Conservation (phyloP, 2,329 filamentous ascomycete genomes). For the Talaromyces sp. region DNA sequence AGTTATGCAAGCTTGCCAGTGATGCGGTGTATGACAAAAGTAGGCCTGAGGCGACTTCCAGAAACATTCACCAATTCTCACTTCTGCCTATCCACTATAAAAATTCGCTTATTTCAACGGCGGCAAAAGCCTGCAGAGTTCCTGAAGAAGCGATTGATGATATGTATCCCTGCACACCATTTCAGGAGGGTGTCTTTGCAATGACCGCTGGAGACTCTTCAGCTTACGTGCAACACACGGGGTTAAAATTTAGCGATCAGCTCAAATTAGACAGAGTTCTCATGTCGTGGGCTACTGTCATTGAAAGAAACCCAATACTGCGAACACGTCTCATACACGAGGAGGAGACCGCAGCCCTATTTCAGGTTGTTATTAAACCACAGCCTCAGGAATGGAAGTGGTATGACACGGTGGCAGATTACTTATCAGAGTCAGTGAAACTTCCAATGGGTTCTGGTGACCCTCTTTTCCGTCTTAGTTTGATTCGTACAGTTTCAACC, state of each 20-base stretch:
- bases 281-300: conserved; percentile 12
- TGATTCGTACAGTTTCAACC: neutral
- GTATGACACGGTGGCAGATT: neutral
- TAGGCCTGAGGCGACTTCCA: neutral
- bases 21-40: neutral
- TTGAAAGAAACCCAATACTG: neutral
- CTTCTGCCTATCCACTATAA: neutral
- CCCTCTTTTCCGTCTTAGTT: neutral
- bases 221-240: neutral
- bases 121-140: neutral
- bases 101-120: neutral
- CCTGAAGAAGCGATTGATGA: conserved; percentile 26
- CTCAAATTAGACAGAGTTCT: conserved; percentile 28
- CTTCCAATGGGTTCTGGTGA: neutral
- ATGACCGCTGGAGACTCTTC: conserved; percentile 20
- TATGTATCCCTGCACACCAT: conserved; percentile 36
- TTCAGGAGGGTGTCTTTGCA: conserved; percentile 39
- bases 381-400: neutral
- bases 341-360: neutral
- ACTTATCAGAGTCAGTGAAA: neutral
- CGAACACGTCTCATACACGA: conserved; percentile 3
- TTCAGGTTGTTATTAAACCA: neutral
- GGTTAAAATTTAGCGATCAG: conserved; percentile 23
- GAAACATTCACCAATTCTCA: neutral
- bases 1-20: neutral